Evolutionary conservation across 2,329 filamentous ascomycete genomes (phyloP).

Genomic region (Colletotrichum sp.): DNA sequence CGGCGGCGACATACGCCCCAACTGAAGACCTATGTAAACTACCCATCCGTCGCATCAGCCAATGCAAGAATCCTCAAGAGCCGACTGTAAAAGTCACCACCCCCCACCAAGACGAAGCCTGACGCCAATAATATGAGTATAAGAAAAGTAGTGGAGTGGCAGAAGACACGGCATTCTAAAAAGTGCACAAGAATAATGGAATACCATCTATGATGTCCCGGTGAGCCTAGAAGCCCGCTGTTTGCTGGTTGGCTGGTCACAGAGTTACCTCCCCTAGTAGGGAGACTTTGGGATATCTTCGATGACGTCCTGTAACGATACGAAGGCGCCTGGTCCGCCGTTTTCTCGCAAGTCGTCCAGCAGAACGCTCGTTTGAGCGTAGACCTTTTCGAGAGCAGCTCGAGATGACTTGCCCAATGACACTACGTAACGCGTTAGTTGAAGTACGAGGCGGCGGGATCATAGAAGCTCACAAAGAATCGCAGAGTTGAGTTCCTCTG

Average conservation of each 20-base stretch:
- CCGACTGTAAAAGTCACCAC: conserved; percentile 1
- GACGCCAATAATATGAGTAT: conserved; percentile 17
- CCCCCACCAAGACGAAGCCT: conserved; percentile 11
- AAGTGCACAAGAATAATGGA: not conserved
- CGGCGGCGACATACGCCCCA: conserved; percentile 8
- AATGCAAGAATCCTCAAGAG: conserved; percentile 12
- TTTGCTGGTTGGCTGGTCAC: not conserved
- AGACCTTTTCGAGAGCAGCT: conserved; percentile 83
- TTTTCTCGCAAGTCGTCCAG: conserved; percentile 83
- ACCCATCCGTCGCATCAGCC: conserved; percentile 2
- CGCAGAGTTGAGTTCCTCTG: conserved; percentile 92
- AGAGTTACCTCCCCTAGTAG: not conserved
- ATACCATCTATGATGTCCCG: conserved; percentile 1
- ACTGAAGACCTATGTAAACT: conserved; percentile 9
- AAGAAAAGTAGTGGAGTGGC: not conserved
- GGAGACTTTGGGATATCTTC: conserved; percentile 47
- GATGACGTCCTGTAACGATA: conserved; percentile 64
- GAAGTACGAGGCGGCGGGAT: not conserved
- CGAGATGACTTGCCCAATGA: conserved; percentile 89
- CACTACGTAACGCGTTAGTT: conserved; percentile 53
- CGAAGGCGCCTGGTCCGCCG: conserved; percentile 82
- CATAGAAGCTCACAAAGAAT: conserved; percentile 74
- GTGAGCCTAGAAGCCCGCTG: not conserved
- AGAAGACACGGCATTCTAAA: conserved; percentile 5
- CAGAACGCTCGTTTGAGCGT: conserved; percentile 84